Conservation (phyloP, 1,139 yeast species). For the Hyphopichia fennica region DNA sequence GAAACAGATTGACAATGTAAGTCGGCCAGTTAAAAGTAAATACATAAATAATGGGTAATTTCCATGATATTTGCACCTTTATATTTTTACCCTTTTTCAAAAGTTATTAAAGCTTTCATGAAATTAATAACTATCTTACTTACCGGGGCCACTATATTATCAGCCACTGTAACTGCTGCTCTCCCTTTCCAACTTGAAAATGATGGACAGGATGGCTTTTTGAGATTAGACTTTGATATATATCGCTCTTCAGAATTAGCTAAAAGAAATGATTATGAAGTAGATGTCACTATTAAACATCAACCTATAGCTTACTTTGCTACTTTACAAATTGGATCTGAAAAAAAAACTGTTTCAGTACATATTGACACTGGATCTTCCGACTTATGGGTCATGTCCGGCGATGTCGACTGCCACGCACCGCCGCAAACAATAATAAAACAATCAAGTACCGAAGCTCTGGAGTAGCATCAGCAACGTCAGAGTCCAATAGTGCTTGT, state of each 20-base stretch:
- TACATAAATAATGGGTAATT: too few species aligned
- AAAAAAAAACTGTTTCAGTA: slow-evolving; percentile 28
- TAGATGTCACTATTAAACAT: slow-evolving; percentile 42
- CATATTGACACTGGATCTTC: slow-evolving; percentile 49
- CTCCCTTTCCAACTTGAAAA: background rate
- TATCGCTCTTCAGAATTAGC: slow-evolving; percentile 13
- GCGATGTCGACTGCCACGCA: too few species aligned
- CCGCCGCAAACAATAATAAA: too few species aligned
- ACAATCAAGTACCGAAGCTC: too few species aligned
- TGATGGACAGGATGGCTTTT: slow-evolving; percentile 3
- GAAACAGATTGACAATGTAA: too few species aligned
- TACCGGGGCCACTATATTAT: too few species aligned
- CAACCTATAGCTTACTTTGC: slow-evolving; percentile 51
- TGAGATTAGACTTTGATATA: slow-evolving; percentile 26
- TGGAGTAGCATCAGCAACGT: slow-evolving; percentile 16
- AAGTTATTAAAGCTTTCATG: too few species aligned
- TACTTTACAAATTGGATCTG: slow-evolving; percentile 35
- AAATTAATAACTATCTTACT: too few species aligned
- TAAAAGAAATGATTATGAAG: slow-evolving; percentile 26
- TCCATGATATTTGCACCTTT: too few species aligned
- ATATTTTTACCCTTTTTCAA: too few species aligned
- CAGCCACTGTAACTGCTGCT: too few species aligned
- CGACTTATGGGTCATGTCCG: slow-evolving; percentile 47
- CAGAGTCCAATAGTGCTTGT: slow-evolving; percentile 21
- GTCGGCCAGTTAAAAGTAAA: too few species aligned